These are phyloP conservation scores for Plasmodium yoelii DNA, from an alignment of 169 alveolate species.

Conservation along the genomic window DNA sequence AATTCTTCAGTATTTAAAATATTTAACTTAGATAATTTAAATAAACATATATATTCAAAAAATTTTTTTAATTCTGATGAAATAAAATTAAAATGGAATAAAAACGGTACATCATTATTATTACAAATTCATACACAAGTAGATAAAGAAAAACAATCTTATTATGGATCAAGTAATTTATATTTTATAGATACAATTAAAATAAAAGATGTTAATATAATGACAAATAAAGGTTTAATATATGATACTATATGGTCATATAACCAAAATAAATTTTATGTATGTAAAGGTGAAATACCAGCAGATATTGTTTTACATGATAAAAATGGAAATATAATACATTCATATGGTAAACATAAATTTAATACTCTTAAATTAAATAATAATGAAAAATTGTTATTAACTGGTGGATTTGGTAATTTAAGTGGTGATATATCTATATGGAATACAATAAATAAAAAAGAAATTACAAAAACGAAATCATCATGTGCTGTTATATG, in stretches of 20 bases:
- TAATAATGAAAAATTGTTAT: slow-evolving; percentile 85
- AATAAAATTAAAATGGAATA: slow-evolving; percentile 84
- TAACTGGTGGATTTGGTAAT: slow-evolving; percentile 94
- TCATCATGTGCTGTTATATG: slow-evolving; percentile 86
- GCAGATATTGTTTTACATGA: slow-evolving; percentile 80
- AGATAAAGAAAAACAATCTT: slow-evolving; percentile 81
- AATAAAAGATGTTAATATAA: slow-evolving; percentile 37
- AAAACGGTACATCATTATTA: slow-evolving; percentile 78
- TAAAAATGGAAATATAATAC: slow-evolving; percentile 76
- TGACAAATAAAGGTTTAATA: slow-evolving; percentile 77
- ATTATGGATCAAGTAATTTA: slow-evolving; percentile 82
- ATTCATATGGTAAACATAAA: slow-evolving; percentile 86
- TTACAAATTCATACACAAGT: slow-evolving; percentile 82
- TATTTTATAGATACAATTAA: slow-evolving; percentile 74
- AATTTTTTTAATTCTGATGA: slow-evolving; percentile 83
- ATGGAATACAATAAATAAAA: slow-evolving; percentile 86
- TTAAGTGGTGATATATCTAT: slow-evolving; percentile 92
- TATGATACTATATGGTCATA: slow-evolving; percentile 86
- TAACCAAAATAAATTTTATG: slow-evolving; percentile 79
- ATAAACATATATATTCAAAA: slow-evolving; percentile 38
- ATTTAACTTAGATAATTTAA: slow-evolving; percentile 16
- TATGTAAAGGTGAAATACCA: slow-evolving; percentile 84
- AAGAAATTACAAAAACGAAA: slow-evolving; percentile 82
- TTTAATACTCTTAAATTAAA: slow-evolving; percentile 87
- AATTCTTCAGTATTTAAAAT: slow-evolving; percentile 57